phyloP scores from a whole-genome alignment of 306 rosid species.

The Neltuma alba region DNA sequence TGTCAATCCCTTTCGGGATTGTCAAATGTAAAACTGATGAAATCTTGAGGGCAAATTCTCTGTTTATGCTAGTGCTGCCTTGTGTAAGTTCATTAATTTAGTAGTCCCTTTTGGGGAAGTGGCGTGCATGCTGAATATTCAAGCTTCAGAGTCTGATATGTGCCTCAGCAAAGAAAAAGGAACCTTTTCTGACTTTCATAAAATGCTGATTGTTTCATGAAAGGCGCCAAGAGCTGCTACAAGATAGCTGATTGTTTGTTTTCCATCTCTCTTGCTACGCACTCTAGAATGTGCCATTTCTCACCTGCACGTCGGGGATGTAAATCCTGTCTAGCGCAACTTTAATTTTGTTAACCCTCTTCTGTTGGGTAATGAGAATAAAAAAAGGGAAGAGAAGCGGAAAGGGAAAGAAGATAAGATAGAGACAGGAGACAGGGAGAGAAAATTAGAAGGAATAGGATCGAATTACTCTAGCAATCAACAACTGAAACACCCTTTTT shows the following conservation, averaged over 20 bases:
- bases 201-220: neutral
- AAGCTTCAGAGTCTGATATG: conserved; percentile 13
- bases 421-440: too few relatives aligned
- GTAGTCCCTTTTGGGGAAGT: conserved; percentile 13
- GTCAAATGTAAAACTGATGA: conserved; percentile 1
- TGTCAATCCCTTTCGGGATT: conserved; percentile 22
- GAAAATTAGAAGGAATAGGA: too few relatives aligned
- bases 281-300: neutral
- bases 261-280: neutral
- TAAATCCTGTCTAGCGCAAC: neutral
- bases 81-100: conserved; percentile 6
- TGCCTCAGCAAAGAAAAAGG: neutral
- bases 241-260: conserved; percentile 28
- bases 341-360: conserved; percentile 7
- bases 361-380: too few relatives aligned
- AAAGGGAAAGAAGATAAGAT: too few relatives aligned
- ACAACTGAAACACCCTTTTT: too few relatives aligned
- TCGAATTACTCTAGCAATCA: too few relatives aligned
- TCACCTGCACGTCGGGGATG: neutral
- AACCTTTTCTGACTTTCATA: conserved; percentile 11
- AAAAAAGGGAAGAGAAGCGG: too few relatives aligned
- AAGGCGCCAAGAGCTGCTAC: conserved; percentile 6
- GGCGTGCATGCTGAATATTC: conserved; percentile 1
- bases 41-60: neutral
- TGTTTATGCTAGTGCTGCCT: neutral